Conservation (phyloP, 305 asterid species). For the Fraxinus floribunda region DNA sequence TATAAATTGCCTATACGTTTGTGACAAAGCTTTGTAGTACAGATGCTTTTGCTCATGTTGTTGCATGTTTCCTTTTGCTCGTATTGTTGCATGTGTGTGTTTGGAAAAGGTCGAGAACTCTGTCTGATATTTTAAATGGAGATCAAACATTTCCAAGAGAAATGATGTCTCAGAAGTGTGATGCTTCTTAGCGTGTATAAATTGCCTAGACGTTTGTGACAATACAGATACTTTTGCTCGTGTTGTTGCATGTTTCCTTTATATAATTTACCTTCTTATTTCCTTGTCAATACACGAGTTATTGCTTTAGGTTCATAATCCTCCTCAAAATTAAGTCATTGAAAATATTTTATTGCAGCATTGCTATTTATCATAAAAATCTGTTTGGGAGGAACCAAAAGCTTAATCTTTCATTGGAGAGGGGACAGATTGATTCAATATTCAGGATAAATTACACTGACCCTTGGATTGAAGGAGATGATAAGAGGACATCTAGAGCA, state of each 20-base stretch:
- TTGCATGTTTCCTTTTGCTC: neutral
- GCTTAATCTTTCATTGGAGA: conserved; percentile 85
- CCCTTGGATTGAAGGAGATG: conserved; percentile 99
- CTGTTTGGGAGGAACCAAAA: conserved; percentile 93
- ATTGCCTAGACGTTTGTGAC: neutral
- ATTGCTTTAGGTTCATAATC: conserved; percentile 10
- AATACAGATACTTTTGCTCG: neutral
- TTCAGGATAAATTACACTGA: conserved; percentile 85
- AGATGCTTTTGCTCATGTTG: neutral
- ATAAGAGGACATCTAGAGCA: conserved; percentile 91
- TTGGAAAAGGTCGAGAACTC: neutral
- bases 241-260: neutral
- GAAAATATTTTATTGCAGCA: conserved; percentile 51
- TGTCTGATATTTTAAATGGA: neutral
- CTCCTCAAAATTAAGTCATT: neutral
- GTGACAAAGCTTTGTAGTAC: neutral
- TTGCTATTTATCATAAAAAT: conserved; percentile 83
- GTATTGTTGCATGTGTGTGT: neutral
- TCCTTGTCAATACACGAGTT: conserved; percentile 1
- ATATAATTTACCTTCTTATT: neutral
- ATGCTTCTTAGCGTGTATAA: neutral
- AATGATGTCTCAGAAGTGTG: neutral
- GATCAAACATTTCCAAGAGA: neutral
- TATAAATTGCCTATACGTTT: neutral
- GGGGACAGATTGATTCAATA: conserved; percentile 89